Base-by-base conservation (phyloP, 768 basidiomycete species). In the Termitomyces sp. region DNA sequence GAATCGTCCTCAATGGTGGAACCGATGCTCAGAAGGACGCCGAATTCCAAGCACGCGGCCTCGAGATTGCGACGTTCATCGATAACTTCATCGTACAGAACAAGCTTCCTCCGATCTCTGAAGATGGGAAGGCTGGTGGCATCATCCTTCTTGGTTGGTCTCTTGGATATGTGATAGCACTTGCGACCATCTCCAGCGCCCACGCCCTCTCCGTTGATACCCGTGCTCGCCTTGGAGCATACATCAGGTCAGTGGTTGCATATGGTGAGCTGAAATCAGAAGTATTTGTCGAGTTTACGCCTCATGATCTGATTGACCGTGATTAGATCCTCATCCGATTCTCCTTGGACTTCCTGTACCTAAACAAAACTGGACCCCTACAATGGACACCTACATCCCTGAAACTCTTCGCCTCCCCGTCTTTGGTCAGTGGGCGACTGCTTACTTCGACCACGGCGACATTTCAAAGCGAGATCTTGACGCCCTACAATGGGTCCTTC, bases 61-160 rank as follows among this genome's bases (percentile, higher is more conserved):
- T 64, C 8, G 76, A 80, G 53, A 53, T 75, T 12, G 69, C 65
- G 14, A 62, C 53, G 9, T 75, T 76, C 57, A 63, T 79, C 22
- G 67, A 63, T 26, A 53, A 60, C 18, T 69, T 78, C 49, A 71
- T 77, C 27, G 30, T 65, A 51, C 60, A 64, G 22, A 53, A 67
- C 30, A 55, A 64, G 3, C 58, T 79, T 9, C 73, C 73, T 9
- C 62, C 58, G 0, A 47, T 69, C 7, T 66, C 64, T 30, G 55
- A 55, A 1, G 65, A 62, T 42, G 55, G 63, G 1, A 62, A 64
- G 50, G 57, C 60, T 20, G 74, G 74, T 2, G 76, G 76, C 1
- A 50, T 69, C 24, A 62, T 65, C 9, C 61, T 71, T 26, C 47
- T 72, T 0, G 74, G 74, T 1, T 77, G 76, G 76, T 76, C 74